These are phyloP conservation scores for Leptomonas pyrrhocoris DNA, from an alignment of 208 protist genomes.

Conservation along the genomic window DNA sequence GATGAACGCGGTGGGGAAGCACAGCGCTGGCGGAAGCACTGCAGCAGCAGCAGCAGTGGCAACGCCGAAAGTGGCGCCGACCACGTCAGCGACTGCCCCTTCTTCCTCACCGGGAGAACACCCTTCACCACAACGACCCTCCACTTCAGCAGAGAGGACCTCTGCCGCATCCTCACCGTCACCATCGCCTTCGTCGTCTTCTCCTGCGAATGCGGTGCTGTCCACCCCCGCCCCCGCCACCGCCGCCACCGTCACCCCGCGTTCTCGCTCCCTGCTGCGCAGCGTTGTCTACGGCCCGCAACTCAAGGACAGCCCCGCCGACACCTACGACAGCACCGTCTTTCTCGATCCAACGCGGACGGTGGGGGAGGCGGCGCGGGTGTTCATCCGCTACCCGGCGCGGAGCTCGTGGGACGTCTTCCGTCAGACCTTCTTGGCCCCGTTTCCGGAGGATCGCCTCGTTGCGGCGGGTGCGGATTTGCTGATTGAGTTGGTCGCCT, in stretches of 20 bases:
- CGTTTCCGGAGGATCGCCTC: slow-evolving; percentile 73
- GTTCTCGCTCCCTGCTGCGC: slow-evolving; percentile 73
- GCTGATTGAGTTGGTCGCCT: slow-evolving; percentile 80
- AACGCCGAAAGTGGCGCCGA: background rate
- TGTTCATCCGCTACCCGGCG: slow-evolving; percentile 76
- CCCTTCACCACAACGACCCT: background rate
- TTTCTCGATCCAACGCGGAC: slow-evolving; percentile 56
- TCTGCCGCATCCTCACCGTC: background rate
- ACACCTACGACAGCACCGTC: slow-evolving; percentile 59
- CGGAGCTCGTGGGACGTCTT: slow-evolving; percentile 81
- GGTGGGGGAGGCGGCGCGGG: slow-evolving; percentile 50
- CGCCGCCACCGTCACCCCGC: slow-evolving; percentile 53
- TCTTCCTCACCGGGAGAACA: background rate
- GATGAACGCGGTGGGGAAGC: slow-evolving; percentile 16
- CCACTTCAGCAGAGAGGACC: background rate
- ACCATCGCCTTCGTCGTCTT: background rate
- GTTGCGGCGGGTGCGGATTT: slow-evolving; percentile 78
- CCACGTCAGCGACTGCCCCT: background rate
- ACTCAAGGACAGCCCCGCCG: slow-evolving; percentile 30
- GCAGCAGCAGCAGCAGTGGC: slow-evolving; percentile 10
- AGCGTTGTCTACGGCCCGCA: slow-evolving; percentile 61
- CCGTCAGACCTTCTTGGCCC: slow-evolving; percentile 62
- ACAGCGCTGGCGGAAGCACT: background rate
- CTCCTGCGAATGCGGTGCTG: slow-evolving; percentile 2
- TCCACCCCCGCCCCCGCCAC: background rate